These are phyloP conservation scores for Rosa persica DNA, from an alignment of 306 rosid genomes.

Conservation along the genomic window DNA sequence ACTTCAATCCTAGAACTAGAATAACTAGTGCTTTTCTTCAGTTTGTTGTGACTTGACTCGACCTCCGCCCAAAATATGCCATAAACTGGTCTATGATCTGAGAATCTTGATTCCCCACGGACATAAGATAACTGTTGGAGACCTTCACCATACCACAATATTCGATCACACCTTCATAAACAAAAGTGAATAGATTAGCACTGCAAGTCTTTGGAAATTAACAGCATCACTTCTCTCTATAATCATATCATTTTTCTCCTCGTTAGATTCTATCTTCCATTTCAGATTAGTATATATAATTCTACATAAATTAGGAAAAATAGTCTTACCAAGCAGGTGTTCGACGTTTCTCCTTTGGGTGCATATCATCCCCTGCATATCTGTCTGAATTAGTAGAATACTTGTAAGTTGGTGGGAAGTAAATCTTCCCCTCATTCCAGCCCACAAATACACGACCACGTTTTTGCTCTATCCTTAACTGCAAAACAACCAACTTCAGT, in stretches of 20 bases:
- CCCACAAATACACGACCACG: constrained; percentile 80
- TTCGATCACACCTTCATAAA: constrained; percentile 85
- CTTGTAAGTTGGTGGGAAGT: constrained; percentile 98
- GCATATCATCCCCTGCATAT: constrained; percentile 93
- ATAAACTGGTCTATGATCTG: constrained; percentile 96
- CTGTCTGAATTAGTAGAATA: constrained; percentile 96
- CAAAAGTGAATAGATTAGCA: constrained; percentile 27
- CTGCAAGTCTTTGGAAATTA: background rate
- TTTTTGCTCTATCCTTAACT: constrained; percentile 92
- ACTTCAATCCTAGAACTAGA: constrained; percentile 83
- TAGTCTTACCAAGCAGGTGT: constrained; percentile 93
- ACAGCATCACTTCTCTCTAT: background rate
- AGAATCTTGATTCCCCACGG: constrained; percentile 93
- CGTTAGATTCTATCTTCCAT: constrained; percentile 4
- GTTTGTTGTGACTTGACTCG: constrained; percentile 69
- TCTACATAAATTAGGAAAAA: constrained; percentile 18
- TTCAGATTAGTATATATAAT: constrained; percentile 10
- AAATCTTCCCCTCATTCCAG: constrained; percentile 98
- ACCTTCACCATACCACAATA: constrained; percentile 96
- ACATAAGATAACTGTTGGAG: constrained; percentile 90
- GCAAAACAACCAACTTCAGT: constrained; percentile 36
- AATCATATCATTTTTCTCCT: background rate
- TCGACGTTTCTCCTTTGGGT: constrained; percentile 93
- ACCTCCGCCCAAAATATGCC: constrained; percentile 97
- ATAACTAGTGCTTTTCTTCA: constrained; percentile 88